These are phyloP conservation scores for Phytophthora brassicae DNA, from an alignment of 352 stramenopile genomes.

Conservation along the genomic window DNA sequence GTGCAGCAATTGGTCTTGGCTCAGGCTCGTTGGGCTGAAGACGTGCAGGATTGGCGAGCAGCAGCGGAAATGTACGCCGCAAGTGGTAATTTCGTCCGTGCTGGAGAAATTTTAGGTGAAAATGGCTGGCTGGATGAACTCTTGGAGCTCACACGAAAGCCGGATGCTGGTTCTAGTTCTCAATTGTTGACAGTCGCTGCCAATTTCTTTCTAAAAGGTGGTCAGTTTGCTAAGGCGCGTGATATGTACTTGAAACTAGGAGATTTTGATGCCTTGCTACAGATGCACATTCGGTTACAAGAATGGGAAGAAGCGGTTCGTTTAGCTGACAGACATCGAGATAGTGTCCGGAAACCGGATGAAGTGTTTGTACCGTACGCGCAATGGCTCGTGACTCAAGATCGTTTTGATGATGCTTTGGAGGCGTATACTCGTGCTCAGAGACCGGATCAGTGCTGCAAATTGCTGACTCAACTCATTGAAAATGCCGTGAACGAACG, in stretches of 20 bases:
- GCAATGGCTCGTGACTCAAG: conserved; percentile 90
- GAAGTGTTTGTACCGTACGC: conserved; percentile 93
- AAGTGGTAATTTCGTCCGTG: conserved; percentile 79
- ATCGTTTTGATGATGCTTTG: conserved; percentile 92
- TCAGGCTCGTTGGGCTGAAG: conserved; percentile 92
- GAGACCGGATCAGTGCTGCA: conserved; percentile 79
- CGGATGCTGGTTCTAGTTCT: conserved; percentile 43
- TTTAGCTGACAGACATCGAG: conserved; percentile 80
- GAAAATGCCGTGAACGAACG: conserved; percentile 86
- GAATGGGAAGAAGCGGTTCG: conserved; percentile 93
- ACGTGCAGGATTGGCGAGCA: conserved; percentile 91
- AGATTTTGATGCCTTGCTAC: conserved; percentile 84
- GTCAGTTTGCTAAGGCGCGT: conserved; percentile 75
- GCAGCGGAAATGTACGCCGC: conserved; percentile 92
- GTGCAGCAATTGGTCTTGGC: conserved; percentile 87
- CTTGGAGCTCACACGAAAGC: conserved; percentile 68
- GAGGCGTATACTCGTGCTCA: conserved; percentile 87
- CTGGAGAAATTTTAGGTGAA: conserved; percentile 86
- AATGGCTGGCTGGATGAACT: conserved; percentile 87
- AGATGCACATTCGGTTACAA: conserved; percentile 89
- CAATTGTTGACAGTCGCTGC: conserved; percentile 61
- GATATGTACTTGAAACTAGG: conserved; percentile 84
- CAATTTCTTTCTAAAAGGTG: conserved; percentile 65
- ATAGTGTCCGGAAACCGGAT: conserved; percentile 82
- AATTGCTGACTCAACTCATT: conserved; percentile 88